Evolutionary conservation across 345 rosid species (phyloP).

Genomic region (Diplotaxis tenuifolia): DNA sequence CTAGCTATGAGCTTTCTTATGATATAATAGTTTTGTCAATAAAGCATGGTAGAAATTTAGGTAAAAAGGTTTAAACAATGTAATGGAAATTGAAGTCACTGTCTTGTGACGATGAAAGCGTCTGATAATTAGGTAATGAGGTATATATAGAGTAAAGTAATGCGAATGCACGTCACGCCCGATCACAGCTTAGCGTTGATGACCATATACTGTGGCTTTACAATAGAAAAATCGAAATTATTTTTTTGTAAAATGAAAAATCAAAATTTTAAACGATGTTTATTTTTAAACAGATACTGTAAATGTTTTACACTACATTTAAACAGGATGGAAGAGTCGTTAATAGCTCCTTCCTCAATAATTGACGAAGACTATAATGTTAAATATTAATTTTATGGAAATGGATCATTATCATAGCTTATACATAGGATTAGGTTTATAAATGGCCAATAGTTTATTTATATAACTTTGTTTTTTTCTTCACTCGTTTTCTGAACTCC

Average conservation of each 20-base stretch:
- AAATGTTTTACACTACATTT: background rate
- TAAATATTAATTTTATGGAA: background rate
- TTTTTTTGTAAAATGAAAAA: too few species aligned
- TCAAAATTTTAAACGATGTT: background rate
- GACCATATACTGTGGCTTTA: background rate
- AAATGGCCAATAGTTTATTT: conserved; percentile 11
- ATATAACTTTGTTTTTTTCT: background rate
- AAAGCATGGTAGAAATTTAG: background rate
- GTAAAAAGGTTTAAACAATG: background rate
- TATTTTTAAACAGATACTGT: background rate
- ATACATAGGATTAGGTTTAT: conserved; percentile 28
- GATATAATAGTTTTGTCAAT: background rate
- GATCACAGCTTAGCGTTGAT: conserved; percentile 18
- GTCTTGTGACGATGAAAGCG: conserved; percentile 35
- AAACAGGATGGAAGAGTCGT: background rate
- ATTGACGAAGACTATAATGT: conserved; percentile 6
- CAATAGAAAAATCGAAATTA: too few species aligned
- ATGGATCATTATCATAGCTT: conserved; percentile 21
- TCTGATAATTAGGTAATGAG: conserved; percentile 22
- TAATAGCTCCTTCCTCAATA: conserved; percentile 9
- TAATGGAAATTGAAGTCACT: conserved; percentile 24
- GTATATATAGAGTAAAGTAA: conserved; percentile 22
- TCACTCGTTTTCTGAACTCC: conserved; percentile 28
- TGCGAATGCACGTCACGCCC: conserved; percentile 29
- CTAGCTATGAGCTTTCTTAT: background rate